Base-by-base conservation (phyloP, 805 yeast genomes). In the Kregervanrija delftensis region DNA sequence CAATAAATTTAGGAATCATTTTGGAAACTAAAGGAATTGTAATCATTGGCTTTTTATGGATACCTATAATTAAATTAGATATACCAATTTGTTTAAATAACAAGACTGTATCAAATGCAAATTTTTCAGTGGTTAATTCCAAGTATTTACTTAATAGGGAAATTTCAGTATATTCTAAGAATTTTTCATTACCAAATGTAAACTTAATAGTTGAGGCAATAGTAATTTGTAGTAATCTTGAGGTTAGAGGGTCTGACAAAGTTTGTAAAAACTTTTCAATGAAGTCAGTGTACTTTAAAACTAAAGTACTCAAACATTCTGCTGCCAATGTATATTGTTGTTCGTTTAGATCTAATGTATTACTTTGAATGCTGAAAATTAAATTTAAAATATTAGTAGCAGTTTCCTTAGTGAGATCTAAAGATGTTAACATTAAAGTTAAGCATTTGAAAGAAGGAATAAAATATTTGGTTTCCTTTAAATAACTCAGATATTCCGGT, bases 11-110 rank as follows among this genome's bases (percentile, higher is more conserved):
- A 0, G 85, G 79, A 35, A 83, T 61, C 2, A 81, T 64, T 2
- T 58, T 56, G 3, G 72, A 61, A 35, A 80, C 59, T 41, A 72
- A 65, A 1, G 74, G 72, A 3, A 74, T 60, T 10, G 81, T 63
- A 17, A 75, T 54, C 8, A 57, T 53, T 8, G 82, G 78, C 41
- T 71, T 73, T 50, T 75, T 79, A 59, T 79, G 82, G 30, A 81
- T 63, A 0, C 81, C 79, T 2, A 83, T 71, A 10, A 79, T 71
- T 37, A 84, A 59, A 16, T 82, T 77, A 6, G 79, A 72, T 31
- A 81, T 66, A 1, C 83, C 72, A n/a, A 76, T 66, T 58, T 79
- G 78, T 46, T 82, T 79, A 41, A 81, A 68, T n/a, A 69, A 74
- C 35, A 82, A 66, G 46, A 71, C 73, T 3, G 55, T 60, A 56